phyloP scores from a whole-genome alignment of 2,329 filamentous ascomycete genomes.

The Cordyceps tenuipes region DNA sequence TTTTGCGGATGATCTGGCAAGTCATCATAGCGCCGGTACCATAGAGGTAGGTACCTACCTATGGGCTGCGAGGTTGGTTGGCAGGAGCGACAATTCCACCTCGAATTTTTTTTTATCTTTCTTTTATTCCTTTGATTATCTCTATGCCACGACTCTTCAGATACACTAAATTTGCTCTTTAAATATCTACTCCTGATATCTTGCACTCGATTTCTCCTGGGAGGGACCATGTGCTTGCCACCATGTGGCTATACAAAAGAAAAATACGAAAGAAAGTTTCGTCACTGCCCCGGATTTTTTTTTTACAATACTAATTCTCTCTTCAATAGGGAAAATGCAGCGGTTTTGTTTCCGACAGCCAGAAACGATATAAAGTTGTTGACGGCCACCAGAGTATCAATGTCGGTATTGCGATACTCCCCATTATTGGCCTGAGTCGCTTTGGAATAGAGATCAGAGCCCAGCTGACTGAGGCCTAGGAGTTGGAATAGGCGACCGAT shows the following conservation, averaged over 20 bases:
- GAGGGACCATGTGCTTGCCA: not conserved
- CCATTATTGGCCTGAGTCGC: constrained; percentile 19
- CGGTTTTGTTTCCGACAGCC: constrained; percentile 21
- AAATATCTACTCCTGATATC: too few species aligned
- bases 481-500: constrained; percentile 31
- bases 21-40: too few species aligned
- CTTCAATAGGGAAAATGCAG: constrained; percentile 23
- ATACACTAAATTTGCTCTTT: too few species aligned
- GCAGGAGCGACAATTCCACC: too few species aligned
- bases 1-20: constrained; percentile 1
- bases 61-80: not conserved
- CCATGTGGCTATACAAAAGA: too few species aligned
- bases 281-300: not conserved
- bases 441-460: constrained; percentile 59
- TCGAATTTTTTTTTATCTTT: too few species aligned
- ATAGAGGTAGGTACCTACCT: too few species aligned
- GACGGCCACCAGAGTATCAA: constrained; percentile 23
- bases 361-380: constrained; percentile 27
- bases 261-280: not conserved
- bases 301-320: constrained; percentile 17
- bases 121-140: too few species aligned
- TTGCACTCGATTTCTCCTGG: not conserved
- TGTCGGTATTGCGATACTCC: constrained; percentile 14
- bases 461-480: constrained; percentile 40
- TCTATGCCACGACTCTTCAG: too few species aligned